A percentile compares a stretch with the other conserved stretches of the same genome.
Evolutionary conservation across 2,329 filamentous ascomycete species (phyloP).

Genomic region (Pseudogymnoascus sp.): DNA sequence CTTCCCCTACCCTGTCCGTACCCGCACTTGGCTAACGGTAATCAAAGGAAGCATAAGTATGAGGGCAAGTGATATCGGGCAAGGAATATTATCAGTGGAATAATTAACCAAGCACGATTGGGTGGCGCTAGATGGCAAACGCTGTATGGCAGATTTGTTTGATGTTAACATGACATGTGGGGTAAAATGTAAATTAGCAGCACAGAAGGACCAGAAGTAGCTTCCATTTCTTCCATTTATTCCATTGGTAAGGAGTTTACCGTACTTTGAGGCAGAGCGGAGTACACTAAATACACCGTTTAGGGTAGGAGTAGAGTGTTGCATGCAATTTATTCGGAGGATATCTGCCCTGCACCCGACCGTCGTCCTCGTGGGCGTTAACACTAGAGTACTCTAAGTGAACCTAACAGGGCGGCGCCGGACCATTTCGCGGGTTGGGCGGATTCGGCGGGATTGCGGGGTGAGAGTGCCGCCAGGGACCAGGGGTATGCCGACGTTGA

Average conservation of each 20-base stretch:
- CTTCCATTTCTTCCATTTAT: neutral
- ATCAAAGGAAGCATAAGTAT: neutral
- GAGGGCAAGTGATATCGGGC: neutral
- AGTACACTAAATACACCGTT: neutral
- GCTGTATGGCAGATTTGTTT: neutral
- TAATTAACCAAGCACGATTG: neutral
- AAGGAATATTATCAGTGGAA: constrained; percentile 1
- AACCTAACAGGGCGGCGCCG: neutral
- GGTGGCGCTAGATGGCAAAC: neutral
- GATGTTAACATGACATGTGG: neutral
- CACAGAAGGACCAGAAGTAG: neutral
- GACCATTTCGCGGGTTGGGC: neutral
- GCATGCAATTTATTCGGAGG: neutral
- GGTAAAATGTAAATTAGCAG: neutral
- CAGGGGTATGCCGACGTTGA: constrained; percentile 3
- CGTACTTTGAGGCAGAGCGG: neutral
- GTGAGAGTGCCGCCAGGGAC: constrained; percentile 3
- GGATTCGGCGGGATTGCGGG: constrained; percentile 2
- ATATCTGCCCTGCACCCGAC: neutral
- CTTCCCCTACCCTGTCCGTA: neutral
- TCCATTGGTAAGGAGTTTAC: neutral
- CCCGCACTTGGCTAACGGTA: neutral
- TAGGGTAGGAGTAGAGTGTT: neutral
- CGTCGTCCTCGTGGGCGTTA: neutral
- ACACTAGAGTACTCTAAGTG: neutral